phyloP scores from a whole-genome alignment of 768 basidiomycete genomes.

The Boletus rex-veris region DNA sequence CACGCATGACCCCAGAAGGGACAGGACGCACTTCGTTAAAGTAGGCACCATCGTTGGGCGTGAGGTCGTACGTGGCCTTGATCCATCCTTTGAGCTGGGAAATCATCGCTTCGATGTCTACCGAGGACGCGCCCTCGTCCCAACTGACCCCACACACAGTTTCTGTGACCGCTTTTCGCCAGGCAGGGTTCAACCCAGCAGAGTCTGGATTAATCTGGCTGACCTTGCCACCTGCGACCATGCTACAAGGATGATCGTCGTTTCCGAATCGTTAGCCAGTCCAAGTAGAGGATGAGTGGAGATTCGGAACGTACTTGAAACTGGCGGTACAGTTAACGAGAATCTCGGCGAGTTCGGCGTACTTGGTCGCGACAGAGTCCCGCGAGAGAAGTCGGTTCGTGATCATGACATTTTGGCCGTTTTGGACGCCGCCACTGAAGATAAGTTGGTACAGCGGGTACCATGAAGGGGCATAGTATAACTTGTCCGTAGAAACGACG shows the following conservation, averaged over 20 bases:
- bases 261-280: not conserved
- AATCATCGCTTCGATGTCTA: constrained; percentile 12
- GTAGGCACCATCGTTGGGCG: constrained; percentile 39
- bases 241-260: constrained; percentile 20
- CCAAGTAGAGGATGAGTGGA: not conserved
- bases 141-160: constrained; percentile 19
- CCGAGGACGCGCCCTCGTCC: constrained; percentile 20
- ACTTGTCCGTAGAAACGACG: not conserved
- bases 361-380: constrained; percentile 5
- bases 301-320: constrained; percentile 7
- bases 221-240: constrained; percentile 44
- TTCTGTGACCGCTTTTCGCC: constrained; percentile 41
- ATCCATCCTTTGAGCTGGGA: constrained; percentile 16
- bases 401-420: not conserved
- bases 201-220: constrained; percentile 35
- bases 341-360: constrained; percentile 1
- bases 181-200: constrained; percentile 46
- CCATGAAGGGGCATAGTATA: not conserved
- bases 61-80: constrained; percentile 30
- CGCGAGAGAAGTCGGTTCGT: constrained; percentile 11
- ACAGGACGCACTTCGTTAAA: constrained; percentile 41
- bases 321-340: not conserved
- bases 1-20: not conserved
- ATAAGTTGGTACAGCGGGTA: not conserved
- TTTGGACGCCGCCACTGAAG: not conserved